Evolutionary conservation across 345 rosid species (phyloP).

Genomic region (Carallia brachiata): DNA sequence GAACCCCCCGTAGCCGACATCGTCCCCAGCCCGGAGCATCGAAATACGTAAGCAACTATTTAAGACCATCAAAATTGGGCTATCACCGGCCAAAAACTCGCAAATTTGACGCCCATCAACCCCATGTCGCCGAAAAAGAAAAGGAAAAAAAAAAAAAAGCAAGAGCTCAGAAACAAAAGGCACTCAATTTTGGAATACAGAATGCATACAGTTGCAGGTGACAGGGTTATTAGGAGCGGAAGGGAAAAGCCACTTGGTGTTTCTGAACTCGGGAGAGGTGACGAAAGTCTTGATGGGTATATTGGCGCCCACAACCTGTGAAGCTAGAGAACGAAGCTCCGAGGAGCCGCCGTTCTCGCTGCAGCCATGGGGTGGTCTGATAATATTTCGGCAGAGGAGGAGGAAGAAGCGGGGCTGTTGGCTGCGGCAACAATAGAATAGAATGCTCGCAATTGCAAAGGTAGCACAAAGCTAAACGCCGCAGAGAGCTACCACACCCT

Average conservation of each 20-base stretch:
- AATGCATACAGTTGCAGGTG: constrained; percentile 58
- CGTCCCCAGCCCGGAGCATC: too few relatives aligned
- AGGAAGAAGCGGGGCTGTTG: not conserved
- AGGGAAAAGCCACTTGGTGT: constrained; percentile 80
- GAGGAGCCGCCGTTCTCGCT: constrained; percentile 9
- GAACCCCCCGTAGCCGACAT: too few relatives aligned
- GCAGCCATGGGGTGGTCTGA: too few relatives aligned
- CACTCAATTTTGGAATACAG: not conserved
- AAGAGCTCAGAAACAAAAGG: not conserved
- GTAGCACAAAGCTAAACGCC: not conserved
- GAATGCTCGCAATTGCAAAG: not conserved
- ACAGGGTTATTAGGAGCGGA: constrained; percentile 70
- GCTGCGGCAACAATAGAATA: not conserved
- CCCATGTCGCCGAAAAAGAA: too few relatives aligned
- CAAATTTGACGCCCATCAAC: too few relatives aligned
- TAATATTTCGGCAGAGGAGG: too few relatives aligned
- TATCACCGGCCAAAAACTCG: too few relatives aligned
- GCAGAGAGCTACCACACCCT: not conserved
- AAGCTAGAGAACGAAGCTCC: constrained; percentile 74
- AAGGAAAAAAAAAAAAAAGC: not conserved
- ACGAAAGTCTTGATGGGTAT: constrained; percentile 71
- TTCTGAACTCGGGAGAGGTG: constrained; percentile 54
- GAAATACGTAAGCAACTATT: too few relatives aligned
- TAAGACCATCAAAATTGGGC: too few relatives aligned
- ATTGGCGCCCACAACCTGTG: constrained; percentile 88